Base-by-base conservation (phyloP, 2,329 filamentous ascomycete genomes). In the Penicillium sp. region DNA sequence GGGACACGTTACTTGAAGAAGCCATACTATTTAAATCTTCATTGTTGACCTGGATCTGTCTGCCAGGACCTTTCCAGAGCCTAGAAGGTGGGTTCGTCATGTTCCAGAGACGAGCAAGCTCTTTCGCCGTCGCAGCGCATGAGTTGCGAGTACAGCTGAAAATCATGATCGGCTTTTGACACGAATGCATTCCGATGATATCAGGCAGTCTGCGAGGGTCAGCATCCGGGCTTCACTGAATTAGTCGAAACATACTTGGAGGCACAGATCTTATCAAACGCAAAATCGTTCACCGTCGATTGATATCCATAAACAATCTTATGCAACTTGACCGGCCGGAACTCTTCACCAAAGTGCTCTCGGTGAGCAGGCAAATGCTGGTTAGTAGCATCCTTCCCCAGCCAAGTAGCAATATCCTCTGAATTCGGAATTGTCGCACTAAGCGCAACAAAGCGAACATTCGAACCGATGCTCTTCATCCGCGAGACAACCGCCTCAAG, bases 351-450 rank as follows among this genome's bases (percentile, higher is more conserved):
- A 68, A 95, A 95, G 3, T 81, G 81, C 68, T 92, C 87, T 46
- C 82, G 79, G 24, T 79, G 78, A 1, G 91, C 90, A 14, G 90
- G 87, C 1, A 86, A 69, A 57, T 86, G 76, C 24, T 83, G 82
- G 33, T 83, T 84, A 0, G 77, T 79, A 29, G 84, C 75, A 64
- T 86, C 83, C 58, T 82, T 87, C 0, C 91, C 91, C 1, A 96
- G 78, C 91, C 91, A 96, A 1, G 79, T 80, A 5, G 90, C 90
- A 61, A 96, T 87, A 68, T 96, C 91, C 47, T 87, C 80, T 0
- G 90, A 88, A 63, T 96, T 96, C 1, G 91, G 91, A 1, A 96
- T 86, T 0, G 91, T 96, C 3, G 91, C 91, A 69, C 90, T 93
- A 46, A 96, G 75, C 1, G 91, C 90, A 27, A 96, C 77, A 64